These are phyloP conservation scores for Chrysosphaeria jannelii DNA, from an alignment of 2,329 filamentous ascomycete species.

Conservation along the genomic window DNA sequence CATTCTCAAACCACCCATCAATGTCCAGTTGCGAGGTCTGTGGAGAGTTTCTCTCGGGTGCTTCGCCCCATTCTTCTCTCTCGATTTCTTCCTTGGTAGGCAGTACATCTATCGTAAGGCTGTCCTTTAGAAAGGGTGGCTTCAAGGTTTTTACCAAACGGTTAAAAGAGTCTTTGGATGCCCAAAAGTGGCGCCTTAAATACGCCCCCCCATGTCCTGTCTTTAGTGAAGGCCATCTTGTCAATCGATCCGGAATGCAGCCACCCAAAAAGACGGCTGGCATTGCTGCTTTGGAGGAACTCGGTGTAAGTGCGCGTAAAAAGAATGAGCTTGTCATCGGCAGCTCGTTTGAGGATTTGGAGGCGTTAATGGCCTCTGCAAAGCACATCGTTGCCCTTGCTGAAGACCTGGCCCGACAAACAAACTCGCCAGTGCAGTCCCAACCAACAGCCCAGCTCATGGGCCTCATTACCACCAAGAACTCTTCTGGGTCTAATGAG, in stretches of 20 bases:
- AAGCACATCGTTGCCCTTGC: slow-evolving; percentile 88
- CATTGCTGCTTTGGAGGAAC: slow-evolving; percentile 73
- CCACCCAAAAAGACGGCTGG: slow-evolving; percentile 36
- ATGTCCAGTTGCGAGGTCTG: slow-evolving; percentile 74
- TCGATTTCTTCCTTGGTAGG: too few relatives aligned
- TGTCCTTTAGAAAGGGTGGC: slow-evolving; percentile 73
- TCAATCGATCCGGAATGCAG: too few relatives aligned
- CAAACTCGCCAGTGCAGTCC: too few relatives aligned
- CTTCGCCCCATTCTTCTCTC: too few relatives aligned
- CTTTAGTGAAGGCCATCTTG: too few relatives aligned
- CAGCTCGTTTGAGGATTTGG: slow-evolving; percentile 80
- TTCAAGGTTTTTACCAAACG: slow-evolving; percentile 76
- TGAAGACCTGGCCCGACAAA: slow-evolving; percentile 56
- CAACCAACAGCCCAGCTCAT: too few relatives aligned
- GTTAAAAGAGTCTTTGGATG: slow-evolving; percentile 61
- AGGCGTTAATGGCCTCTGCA: slow-evolving; percentile 88
- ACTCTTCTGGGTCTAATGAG: slow-evolving; percentile 24
- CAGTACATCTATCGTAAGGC: too few relatives aligned
- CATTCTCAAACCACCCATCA: slow-evolving; percentile 78
- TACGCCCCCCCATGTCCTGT: slow-evolving; percentile 69
- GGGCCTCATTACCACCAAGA: slow-evolving; percentile 76
- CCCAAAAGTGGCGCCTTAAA: slow-evolving; percentile 84
- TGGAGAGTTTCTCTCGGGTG: too few relatives aligned
- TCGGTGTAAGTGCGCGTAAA: slow-evolving; percentile 56
- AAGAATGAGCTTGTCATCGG: slow-evolving; percentile 88